Conservation (phyloP, 2,329 filamentous ascomycete species). For the Akanthomyces uredinophilus region DNA sequence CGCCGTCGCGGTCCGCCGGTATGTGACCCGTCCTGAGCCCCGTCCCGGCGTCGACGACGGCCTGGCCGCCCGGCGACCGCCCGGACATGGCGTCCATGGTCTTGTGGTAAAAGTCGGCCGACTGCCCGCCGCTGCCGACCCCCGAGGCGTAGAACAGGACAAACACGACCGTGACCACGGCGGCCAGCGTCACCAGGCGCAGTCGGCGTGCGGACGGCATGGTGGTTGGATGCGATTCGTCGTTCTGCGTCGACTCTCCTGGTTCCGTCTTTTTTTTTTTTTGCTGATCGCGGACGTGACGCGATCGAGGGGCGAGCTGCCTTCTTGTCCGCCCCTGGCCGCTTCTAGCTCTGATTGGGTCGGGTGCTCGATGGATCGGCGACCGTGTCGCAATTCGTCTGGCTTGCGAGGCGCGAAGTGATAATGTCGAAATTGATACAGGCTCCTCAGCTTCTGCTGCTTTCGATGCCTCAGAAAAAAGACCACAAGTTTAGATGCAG, state of each 20-base stretch:
- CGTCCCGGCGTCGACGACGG: constrained; percentile 37
- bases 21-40: constrained; percentile 35
- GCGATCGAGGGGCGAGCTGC: constrained; percentile 4
- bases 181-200: constrained; percentile 59
- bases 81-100: constrained; percentile 52
- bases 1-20: constrained; percentile 45
- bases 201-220: constrained; percentile 70
- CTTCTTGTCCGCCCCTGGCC: constrained; percentile 1
- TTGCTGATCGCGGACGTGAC: background rate
- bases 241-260: background rate
- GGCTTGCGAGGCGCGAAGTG: background rate
- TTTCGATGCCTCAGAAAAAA: background rate
- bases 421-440: background rate
- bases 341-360: constrained; percentile 5
- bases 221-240: constrained; percentile 6
- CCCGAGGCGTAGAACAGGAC: constrained; percentile 69
- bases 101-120: constrained; percentile 54
- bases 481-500: background rate
- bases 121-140: constrained; percentile 37
- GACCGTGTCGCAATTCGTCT: background rate
- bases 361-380: constrained; percentile 1
- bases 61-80: constrained; percentile 27
- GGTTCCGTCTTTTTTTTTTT: background rate
- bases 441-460: background rate
- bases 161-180: constrained; percentile 59